Percentiles rank a stretch among this genome's conserved stretches.
Conservation (phyloP, 306 rosid genomes). For the Rosa multiflora region DNA sequence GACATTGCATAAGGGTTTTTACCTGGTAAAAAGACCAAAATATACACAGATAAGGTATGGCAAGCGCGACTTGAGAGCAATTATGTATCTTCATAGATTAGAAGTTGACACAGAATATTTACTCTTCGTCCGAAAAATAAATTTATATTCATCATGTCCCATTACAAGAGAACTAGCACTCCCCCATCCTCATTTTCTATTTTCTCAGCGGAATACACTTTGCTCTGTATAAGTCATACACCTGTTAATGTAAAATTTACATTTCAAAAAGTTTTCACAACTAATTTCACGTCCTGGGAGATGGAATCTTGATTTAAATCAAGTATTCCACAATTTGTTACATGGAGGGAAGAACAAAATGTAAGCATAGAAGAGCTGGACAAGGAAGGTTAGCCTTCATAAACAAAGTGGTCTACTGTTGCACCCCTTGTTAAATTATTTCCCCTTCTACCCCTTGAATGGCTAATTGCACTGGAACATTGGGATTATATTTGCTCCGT, state of each 20-base stretch:
- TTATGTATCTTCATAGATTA: not conserved
- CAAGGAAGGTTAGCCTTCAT: not conserved
- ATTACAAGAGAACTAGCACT: not conserved
- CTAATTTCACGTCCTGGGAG: not conserved
- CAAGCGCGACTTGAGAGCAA: not conserved
- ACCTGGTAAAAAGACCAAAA: slow-evolving; percentile 43
- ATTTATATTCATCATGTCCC: not conserved
- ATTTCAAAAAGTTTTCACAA: not conserved
- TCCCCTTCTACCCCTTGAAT: not conserved
- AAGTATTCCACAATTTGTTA: not conserved
- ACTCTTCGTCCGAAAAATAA: not conserved
- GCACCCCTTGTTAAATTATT: not conserved
- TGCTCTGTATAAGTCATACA: not conserved
- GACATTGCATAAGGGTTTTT: slow-evolving; percentile 86
- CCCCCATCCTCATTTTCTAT: not conserved
- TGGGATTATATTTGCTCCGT: not conserved
- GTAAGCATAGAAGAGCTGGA: not conserved
- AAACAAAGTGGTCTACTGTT: not conserved
- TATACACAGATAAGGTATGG: slow-evolving; percentile 8
- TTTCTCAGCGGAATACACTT: not conserved
- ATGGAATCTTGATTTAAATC: not conserved
- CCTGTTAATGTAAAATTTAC: not conserved
- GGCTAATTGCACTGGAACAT: not conserved
- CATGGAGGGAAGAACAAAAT: not conserved
- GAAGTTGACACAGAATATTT: not conserved